Conservation (phyloP, 164 flowering plant species). For the Cinnamomum chago region DNA sequence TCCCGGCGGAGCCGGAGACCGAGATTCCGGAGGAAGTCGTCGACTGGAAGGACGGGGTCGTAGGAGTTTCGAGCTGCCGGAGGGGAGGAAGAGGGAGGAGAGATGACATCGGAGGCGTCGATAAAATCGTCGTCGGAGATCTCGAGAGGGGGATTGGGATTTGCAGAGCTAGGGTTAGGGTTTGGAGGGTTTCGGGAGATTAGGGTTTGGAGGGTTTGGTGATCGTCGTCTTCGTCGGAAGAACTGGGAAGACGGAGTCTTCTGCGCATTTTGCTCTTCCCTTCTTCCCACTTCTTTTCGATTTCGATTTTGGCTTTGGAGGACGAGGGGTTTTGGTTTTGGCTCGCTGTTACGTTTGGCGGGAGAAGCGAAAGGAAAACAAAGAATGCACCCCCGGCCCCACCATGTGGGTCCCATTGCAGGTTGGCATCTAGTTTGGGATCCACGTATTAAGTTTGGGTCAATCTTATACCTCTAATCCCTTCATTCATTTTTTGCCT, state of each 20-base stretch:
- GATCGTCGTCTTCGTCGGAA: conserved; percentile 47
- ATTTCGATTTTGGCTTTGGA: too few relatives aligned
- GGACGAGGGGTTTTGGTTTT: too few relatives aligned
- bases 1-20: conserved; percentile 57
- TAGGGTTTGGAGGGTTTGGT: not conserved
- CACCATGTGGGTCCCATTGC: too few relatives aligned
- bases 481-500: too few relatives aligned
- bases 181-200: not conserved
- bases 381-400: too few relatives aligned
- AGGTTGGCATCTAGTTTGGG: too few relatives aligned
- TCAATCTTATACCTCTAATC: too few relatives aligned
- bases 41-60: conserved; percentile 27
- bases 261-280: conserved; percentile 30
- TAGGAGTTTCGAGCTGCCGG: conserved; percentile 5
- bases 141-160: conserved; percentile 18
- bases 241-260: conserved; percentile 39
- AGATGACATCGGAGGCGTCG: conserved; percentile 40
- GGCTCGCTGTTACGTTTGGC: too few relatives aligned
- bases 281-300: not conserved
- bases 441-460: too few relatives aligned
- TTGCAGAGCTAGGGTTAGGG: conserved; percentile 6
- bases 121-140: conserved; percentile 58
- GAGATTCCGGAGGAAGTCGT: conserved; percentile 28
- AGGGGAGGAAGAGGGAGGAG: conserved; percentile 17
- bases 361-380: too few relatives aligned